Base-by-base conservation (phyloP, 2,329 filamentous ascomycete species). In the Claviceps arundinis region DNA sequence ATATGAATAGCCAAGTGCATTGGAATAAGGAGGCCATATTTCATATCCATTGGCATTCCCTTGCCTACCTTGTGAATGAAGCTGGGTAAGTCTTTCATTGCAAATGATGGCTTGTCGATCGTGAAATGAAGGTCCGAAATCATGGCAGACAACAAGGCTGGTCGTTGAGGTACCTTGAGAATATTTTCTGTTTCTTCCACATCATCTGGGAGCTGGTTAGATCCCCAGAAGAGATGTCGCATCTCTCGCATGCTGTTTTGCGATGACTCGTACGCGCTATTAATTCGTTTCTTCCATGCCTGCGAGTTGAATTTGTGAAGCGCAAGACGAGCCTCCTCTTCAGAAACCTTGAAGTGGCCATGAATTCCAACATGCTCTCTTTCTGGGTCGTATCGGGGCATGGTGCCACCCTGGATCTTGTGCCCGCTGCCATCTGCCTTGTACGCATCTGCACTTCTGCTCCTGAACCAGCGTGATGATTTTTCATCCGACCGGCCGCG, bases 11-110 rank as follows among this genome's bases (percentile, higher is more conserved):
- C 83, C 2, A 98, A 76, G 65, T 86, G 87, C 83, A 96, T 89
- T 0, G 93, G 94, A 11, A 98, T 74, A 17, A 98, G 76, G 19
- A 98, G 74, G 9, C 89, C 83, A 65, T 97, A 98, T 62, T 91
- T 75, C 79, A 89, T 98, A 61, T 94, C 84, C 56, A 81, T 76
- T 1, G 93, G 93, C 81, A 98, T 94, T 1, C 93, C 93, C 70
- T 98, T 98, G n/a, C 93, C 93, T 53, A 97, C 84, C 47, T 81
- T 80, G 63, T 96, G 79, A 26, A 98, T 72, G 64, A 95, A 98
- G 16, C 85, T 79, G 0, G 91, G 87, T 51, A 91, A 81, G 13
- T 95, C 83, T 2, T 80, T 75, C 54, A 95, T 72, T 0, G 89
- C 85, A 64, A 98, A 98, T 0, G 87, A 91, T 0, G 93, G 93